phyloP scores from a whole-genome alignment of 805 yeast genomes.

The Suhomyces xylopsoci region DNA sequence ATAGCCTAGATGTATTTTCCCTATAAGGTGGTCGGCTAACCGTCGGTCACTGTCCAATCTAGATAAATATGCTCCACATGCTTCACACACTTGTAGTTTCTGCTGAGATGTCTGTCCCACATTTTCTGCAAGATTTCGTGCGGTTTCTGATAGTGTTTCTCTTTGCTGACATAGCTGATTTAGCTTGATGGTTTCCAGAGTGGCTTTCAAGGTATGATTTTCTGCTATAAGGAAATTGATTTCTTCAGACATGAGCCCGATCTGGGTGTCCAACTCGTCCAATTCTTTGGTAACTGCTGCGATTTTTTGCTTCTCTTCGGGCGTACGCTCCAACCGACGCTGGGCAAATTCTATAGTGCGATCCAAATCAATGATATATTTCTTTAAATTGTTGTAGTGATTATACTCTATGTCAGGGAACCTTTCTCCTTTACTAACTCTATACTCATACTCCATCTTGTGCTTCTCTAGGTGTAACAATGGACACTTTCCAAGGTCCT shows the following conservation, averaged over 20 bases:
- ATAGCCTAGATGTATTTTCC: constrained; percentile 82
- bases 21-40: constrained; percentile 84
- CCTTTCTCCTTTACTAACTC: constrained; percentile 39
- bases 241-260: constrained; percentile 68
- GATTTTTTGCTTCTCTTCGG: constrained; percentile 65
- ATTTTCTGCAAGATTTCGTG: constrained; percentile 61
- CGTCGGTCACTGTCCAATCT: constrained; percentile 84
- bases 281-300: constrained; percentile 53
- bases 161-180: constrained; percentile 47
- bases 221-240: constrained; percentile 49
- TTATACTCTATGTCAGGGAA: constrained; percentile 53
- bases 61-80: constrained; percentile 86
- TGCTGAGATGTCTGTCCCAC: constrained; percentile 86
- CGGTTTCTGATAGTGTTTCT: constrained; percentile 50
- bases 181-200: constrained; percentile 47
- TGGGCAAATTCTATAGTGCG: constrained; percentile 60
- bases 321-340: constrained; percentile 64
- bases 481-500: constrained; percentile 78
- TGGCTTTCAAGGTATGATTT: constrained; percentile 49
- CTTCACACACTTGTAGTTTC: constrained; percentile 83
- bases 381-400: constrained; percentile 47
- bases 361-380: constrained; percentile 65
- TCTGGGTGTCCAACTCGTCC: constrained; percentile 58
- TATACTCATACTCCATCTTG: constrained; percentile 63
- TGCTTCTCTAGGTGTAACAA: constrained; percentile 70